phyloP scores from a whole-genome alignment of 345 rosid genomes.

The Ceriops decandra region DNA sequence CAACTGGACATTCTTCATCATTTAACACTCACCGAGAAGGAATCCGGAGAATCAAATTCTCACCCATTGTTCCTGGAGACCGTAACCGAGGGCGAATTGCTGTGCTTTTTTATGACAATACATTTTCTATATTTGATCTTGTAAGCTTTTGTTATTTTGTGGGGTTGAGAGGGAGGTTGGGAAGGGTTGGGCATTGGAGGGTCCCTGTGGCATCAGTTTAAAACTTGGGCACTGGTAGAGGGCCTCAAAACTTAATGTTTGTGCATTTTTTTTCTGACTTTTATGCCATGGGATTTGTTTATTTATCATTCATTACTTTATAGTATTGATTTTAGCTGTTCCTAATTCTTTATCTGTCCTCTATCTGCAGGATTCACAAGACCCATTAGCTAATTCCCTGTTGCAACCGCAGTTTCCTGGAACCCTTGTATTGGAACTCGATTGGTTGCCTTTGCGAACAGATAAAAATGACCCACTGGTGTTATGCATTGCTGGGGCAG shows the following conservation, averaged over 20 bases:
- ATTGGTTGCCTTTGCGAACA: slow-evolving; percentile 83
- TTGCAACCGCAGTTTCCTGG: slow-evolving; percentile 95
- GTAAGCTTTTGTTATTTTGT: slow-evolving; percentile 39
- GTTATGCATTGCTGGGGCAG: slow-evolving; percentile 94
- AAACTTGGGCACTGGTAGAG: too few relatives aligned
- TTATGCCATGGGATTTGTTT: too few relatives aligned
- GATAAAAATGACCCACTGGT: slow-evolving; percentile 81
- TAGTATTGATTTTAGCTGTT: not conserved
- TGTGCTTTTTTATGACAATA: slow-evolving; percentile 90
- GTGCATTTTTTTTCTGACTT: too few relatives aligned
- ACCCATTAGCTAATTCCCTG: slow-evolving; percentile 94
- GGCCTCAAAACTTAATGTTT: too few relatives aligned
- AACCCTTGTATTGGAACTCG: slow-evolving; percentile 91
- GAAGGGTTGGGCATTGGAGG: too few relatives aligned
- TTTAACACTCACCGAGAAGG: slow-evolving; percentile 90
- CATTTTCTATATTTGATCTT: slow-evolving; percentile 89
- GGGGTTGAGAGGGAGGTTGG: too few relatives aligned
- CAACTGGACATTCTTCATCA: slow-evolving; percentile 92
- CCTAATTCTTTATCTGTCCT: slow-evolving; percentile 2
- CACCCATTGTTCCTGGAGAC: slow-evolving; percentile 93
- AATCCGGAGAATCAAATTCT: slow-evolving; percentile 87
- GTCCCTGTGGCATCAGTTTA: too few relatives aligned
- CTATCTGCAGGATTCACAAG: slow-evolving; percentile 73
- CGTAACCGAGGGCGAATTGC: slow-evolving; percentile 92
- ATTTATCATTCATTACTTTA: too few relatives aligned